Percentiles rank a stretch among this genome's conserved stretches.
Evolutionary conservation across 805 yeast species (phyloP).

Genomic region (Zygoascus tannicola): DNA sequence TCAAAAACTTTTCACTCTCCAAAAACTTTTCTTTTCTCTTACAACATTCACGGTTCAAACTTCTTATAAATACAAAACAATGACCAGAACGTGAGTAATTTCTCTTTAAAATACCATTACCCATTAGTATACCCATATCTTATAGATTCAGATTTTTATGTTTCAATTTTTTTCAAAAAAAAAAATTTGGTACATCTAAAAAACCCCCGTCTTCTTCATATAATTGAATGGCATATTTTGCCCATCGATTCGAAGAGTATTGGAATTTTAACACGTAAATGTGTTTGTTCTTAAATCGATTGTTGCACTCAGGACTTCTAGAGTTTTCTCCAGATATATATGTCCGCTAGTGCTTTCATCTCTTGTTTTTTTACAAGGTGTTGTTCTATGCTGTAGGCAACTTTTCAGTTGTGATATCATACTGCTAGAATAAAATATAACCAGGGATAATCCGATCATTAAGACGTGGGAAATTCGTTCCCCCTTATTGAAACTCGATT

Average conservation of each 20-base stretch:
- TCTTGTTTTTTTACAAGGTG: conserved; percentile 5
- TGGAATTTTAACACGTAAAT: conserved; percentile 2
- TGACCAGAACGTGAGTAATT: conserved; percentile 6
- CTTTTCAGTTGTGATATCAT: too few relatives aligned
- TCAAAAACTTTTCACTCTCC: too few relatives aligned
- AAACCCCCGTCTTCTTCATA: too few relatives aligned
- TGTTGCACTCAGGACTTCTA: neutral
- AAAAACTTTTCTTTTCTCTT: too few relatives aligned
- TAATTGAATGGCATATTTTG: too few relatives aligned
- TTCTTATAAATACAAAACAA: too few relatives aligned
- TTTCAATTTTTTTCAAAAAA: too few relatives aligned
- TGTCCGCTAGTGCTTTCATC: conserved; percentile 3
- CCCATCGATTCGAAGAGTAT: conserved; percentile 4
- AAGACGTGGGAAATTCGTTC: neutral
- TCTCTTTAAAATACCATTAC: neutral
- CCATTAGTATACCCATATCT: conserved; percentile 2
- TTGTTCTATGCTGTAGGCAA: conserved; percentile 2
- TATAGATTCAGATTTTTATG: too few relatives aligned
- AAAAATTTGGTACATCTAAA: too few relatives aligned
- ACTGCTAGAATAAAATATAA: neutral
- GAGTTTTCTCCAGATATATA: neutral
- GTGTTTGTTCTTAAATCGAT: neutral
- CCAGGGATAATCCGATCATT: neutral
- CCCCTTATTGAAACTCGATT: neutral
- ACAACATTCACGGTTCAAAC: too few relatives aligned